Percentiles rank a stretch among this genome's conserved stretches.
Conservation (phyloP, 768 basidiomycete genomes). For the Pisolithus microcarpus region DNA sequence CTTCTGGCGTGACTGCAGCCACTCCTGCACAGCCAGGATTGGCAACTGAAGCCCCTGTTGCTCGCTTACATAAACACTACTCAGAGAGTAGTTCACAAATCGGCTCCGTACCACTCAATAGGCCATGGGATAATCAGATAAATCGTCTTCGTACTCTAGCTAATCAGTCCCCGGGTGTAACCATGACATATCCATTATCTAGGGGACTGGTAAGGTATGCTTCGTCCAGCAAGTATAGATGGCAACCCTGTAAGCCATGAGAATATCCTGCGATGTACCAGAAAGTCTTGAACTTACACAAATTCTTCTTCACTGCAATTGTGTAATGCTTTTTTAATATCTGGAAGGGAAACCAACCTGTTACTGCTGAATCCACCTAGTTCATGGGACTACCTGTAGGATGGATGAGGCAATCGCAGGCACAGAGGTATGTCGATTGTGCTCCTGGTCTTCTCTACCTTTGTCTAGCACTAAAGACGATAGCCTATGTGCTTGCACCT, state of each 20-base stretch:
- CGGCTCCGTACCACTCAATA: too few species aligned
- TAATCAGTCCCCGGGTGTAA: constrained; percentile 22
- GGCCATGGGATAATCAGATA: background rate
- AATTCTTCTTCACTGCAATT: constrained; percentile 17
- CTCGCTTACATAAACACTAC: too few species aligned
- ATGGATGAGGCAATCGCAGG: background rate
- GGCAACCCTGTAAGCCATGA: constrained; percentile 11
- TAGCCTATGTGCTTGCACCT: background rate
- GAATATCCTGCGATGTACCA: background rate
- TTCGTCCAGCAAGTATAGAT: constrained; percentile 18
- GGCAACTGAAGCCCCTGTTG: too few species aligned
- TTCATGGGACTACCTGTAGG: background rate
- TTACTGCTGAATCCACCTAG: background rate
- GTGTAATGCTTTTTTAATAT: constrained; percentile 11
- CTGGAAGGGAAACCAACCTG: constrained; percentile 3
- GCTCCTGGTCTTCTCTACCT: background rate
- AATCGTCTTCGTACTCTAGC: background rate
- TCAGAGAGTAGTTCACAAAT: too few species aligned
- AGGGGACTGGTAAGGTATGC: constrained; percentile 26
- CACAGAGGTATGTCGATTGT: background rate
- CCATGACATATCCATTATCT: constrained; percentile 21
- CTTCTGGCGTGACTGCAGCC: background rate
- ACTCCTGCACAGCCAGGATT: too few species aligned
- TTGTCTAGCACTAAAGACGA: background rate
- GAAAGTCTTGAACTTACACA: constrained; percentile 8